Evolutionary conservation across 495 filamentous ascomycete genomes (phyloP).

Genomic region (Aspergillus bertholletiae): DNA sequence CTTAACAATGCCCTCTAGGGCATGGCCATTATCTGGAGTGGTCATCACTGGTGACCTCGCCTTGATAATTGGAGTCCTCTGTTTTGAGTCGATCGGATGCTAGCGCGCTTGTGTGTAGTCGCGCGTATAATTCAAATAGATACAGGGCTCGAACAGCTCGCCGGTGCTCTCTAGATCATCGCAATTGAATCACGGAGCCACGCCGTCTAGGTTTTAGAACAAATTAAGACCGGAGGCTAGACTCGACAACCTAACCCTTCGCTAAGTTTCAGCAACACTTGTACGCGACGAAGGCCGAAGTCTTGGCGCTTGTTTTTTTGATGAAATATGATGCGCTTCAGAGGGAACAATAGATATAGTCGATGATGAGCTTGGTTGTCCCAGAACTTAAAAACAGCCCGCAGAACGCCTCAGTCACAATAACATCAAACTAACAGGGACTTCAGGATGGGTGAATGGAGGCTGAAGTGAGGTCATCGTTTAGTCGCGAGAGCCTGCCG

Average conservation of each 20-base stretch:
- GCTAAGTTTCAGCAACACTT: neutral
- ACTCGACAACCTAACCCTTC: neutral
- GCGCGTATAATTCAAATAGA: neutral
- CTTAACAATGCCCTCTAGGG: conserved; percentile 18
- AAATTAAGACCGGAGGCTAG: neutral
- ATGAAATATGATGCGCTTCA: neutral
- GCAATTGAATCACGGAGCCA: neutral
- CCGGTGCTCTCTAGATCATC: neutral
- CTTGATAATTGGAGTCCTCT: neutral
- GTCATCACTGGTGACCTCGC: conserved; percentile 17
- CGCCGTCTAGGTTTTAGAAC: neutral
- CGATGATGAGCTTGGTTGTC: too few relatives aligned
- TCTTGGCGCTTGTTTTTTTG: neutral
- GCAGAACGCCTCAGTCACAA: too few relatives aligned
- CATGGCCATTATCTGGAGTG: conserved; percentile 28
- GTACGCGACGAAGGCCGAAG: neutral
- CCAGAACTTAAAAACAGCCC: too few relatives aligned
- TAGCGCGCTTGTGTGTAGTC: conserved; percentile 4
- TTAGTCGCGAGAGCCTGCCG: too few relatives aligned
- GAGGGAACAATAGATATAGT: neutral
- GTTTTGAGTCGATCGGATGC: neutral
- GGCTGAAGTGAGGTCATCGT: neutral
- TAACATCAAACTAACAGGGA: too few relatives aligned
- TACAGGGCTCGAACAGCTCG: neutral
- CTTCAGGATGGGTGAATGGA: neutral